Percentiles rank a stretch among this genome's conserved stretches.
phyloP scores from a whole-genome alignment of 2,329 filamentous ascomycete genomes.

The Alternaria sp. region DNA sequence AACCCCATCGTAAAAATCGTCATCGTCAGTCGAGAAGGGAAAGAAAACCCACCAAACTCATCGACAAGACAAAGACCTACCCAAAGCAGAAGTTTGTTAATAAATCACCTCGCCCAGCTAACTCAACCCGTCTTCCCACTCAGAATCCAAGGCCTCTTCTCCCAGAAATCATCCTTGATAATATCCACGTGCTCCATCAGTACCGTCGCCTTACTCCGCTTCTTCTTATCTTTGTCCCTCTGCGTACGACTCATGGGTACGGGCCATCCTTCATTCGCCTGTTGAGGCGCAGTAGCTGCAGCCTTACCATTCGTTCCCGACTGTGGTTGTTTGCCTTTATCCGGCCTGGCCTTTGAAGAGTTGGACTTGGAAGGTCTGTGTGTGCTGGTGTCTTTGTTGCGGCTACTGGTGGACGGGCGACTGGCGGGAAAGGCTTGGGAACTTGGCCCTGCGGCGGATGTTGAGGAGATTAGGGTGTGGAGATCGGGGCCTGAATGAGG shows the following conservation, averaged over 20 bases:
- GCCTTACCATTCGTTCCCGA: slow-evolving; percentile 21
- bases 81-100: not conserved
- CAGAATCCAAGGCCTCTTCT: slow-evolving; percentile 76
- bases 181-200: slow-evolving; percentile 88
- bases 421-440: slow-evolving; percentile 7
- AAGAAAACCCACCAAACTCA: not conserved
- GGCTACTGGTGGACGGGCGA: slow-evolving; percentile 4
- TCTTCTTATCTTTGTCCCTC: slow-evolving; percentile 81
- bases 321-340: slow-evolving; percentile 4
- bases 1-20: not conserved
- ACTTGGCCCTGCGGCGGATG: not conserved
- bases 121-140: slow-evolving; percentile 42
- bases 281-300: slow-evolving; percentile 8
- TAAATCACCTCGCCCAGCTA: not conserved
- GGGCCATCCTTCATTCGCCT: slow-evolving; percentile 45
- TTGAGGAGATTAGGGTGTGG: slow-evolving; percentile 1
- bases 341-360: not conserved
- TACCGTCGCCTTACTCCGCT: slow-evolving; percentile 78
- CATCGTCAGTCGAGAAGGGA: not conserved
- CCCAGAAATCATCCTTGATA: slow-evolving; percentile 95
- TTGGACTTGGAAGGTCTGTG: slow-evolving; percentile 3
- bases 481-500: slow-evolving; percentile 12
- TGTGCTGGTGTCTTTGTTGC: not conserved
- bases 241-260: slow-evolving; percentile 75
- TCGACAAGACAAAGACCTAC: not conserved